Base-by-base conservation (phyloP, 106 monocot genomes). In the Allium cepa region DNA sequence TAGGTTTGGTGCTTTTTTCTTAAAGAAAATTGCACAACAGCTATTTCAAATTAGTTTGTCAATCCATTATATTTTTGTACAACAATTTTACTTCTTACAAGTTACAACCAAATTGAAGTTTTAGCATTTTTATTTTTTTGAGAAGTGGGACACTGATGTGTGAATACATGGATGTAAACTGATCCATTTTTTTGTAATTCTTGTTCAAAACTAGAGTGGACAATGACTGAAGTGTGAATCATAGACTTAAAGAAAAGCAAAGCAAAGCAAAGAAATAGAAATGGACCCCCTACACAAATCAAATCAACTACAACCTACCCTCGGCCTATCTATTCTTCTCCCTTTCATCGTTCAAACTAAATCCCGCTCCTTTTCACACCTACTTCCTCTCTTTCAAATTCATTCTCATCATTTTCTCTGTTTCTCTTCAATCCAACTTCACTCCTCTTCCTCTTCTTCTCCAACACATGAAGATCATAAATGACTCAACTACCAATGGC, bases 361-460 rank as follows among this genome's bases (percentile, higher is more conserved):
- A 49, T 70, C 56, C 47, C 3, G 10, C 47, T 17, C 52, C 49
- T 47, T 46, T 26, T 7, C 12, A 61, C 61, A 63, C 10, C 50
- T 22, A 66, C 48, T 26, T 2, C 4, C 4, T n/a, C 45, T 11
- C 10, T 26, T 8, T 50, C 7, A 67, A 26, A 13, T 22, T 59
- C 14, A 13, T 18, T 22, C 22, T 59, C 14, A 13, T 18, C 15
- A 8, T 50, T 26, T 22, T 57, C 12, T 51, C 1, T 14, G 18
- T 10, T 49, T 9, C 8, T 59, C 46, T 15, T n/a, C 26, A 4
- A 75, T 69, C 62, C 68, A 47, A 26, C 17, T 62, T 6, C 36
- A 13, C 53, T 47, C 52, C 15, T 69, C 69, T 52, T 62, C 75
- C 1, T 69, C 15, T 60, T 69, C 14, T 28, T 28, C 51, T 46